A percentile compares a stretch with the other conserved stretches of the same genome.
Evolutionary conservation across 495 filamentous ascomycete species (phyloP).

Genomic region (Aspergillus nanangensis): DNA sequence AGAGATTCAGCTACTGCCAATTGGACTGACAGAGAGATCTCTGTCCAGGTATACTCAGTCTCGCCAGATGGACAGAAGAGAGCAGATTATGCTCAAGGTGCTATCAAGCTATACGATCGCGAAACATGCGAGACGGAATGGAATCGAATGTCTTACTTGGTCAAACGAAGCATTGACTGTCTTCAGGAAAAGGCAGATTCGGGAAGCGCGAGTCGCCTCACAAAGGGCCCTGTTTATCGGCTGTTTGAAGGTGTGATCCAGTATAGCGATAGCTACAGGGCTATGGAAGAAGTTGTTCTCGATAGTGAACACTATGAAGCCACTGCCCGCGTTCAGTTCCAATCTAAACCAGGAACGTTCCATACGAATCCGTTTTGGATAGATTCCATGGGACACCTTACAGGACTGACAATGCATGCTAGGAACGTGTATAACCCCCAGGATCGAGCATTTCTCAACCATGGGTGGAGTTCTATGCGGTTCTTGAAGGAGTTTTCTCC

Average conservation of each 20-base stretch:
- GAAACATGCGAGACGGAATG: too few relatives aligned
- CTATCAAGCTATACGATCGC: too few relatives aligned
- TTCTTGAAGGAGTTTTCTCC: slow-evolving; percentile 60
- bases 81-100: too few relatives aligned
- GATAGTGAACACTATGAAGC: slow-evolving; percentile 68
- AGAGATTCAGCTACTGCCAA: too few relatives aligned
- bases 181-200: slow-evolving; percentile 46
- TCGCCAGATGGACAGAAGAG: too few relatives aligned
- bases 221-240: slow-evolving; percentile 72
- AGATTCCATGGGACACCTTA: slow-evolving; percentile 54
- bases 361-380: slow-evolving; percentile 65
- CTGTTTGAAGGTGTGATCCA: slow-evolving; percentile 68
- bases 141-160: too few relatives aligned
- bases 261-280: slow-evolving; percentile 62
- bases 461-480: slow-evolving; percentile 68
- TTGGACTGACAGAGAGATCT: too few relatives aligned
- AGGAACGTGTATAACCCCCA: slow-evolving; percentile 65
- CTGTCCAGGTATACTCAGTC: too few relatives aligned
- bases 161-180: too few relatives aligned
- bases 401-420: slow-evolving; percentile 76
- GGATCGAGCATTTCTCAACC: slow-evolving; percentile 68
- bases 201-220: slow-evolving; percentile 53
- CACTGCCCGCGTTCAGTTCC: slow-evolving; percentile 63
- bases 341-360: slow-evolving; percentile 58
- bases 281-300: slow-evolving; percentile 72